phyloP scores from a whole-genome alignment of 257 asterid species.

The Capsicum baccatum region DNA sequence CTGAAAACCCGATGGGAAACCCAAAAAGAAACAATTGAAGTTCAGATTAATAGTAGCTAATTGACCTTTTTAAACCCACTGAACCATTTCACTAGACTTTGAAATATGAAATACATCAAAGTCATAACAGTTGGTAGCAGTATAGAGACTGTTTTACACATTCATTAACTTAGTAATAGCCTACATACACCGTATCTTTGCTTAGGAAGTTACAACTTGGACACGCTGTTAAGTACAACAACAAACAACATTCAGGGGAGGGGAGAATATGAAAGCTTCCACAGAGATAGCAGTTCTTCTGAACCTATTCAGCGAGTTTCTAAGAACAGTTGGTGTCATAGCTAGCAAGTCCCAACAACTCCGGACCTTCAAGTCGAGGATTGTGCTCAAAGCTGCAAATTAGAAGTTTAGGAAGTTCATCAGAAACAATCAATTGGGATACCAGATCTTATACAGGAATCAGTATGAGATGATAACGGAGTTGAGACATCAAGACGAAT shows the following conservation, averaged over 20 bases:
- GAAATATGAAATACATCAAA: constrained; percentile 3
- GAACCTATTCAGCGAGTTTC: background rate
- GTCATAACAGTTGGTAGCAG: background rate
- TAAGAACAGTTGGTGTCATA: constrained; percentile 35
- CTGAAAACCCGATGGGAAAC: no score
- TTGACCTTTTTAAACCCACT: constrained; percentile 3
- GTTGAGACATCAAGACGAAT: background rate
- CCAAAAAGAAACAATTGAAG: no score
- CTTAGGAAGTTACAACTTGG: constrained; percentile 9
- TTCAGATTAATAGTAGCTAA: background rate
- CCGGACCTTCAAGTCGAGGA: constrained; percentile 34
- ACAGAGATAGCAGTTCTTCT: constrained; percentile 12
- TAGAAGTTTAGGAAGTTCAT: background rate
- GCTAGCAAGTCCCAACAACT: constrained; percentile 34
- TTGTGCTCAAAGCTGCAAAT: constrained; percentile 34
- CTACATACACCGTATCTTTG: constrained; percentile 13
- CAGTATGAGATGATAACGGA: background rate
- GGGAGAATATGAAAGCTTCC: constrained; percentile 24
- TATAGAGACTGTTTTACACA: background rate
- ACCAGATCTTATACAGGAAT: background rate
- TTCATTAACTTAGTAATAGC: background rate
- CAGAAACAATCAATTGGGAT: background rate
- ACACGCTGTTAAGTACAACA: constrained; percentile 25
- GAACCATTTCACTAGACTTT: constrained; percentile 17
- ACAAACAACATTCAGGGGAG: constrained; percentile 19